phyloP scores from a whole-genome alignment of 345 rosid species.

The Citrus medica region DNA sequence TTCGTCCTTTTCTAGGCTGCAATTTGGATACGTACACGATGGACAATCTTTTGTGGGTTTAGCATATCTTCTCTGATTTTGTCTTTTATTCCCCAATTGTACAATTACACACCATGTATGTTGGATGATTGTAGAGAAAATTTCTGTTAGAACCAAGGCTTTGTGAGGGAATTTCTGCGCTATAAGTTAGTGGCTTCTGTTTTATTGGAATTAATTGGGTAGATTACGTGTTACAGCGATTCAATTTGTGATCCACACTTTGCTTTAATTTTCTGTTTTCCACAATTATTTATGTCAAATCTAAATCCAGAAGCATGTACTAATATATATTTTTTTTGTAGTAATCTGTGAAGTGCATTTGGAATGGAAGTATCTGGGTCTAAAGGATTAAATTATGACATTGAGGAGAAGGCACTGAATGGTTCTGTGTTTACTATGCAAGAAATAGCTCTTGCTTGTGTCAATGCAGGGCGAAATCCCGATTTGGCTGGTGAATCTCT shows the following conservation, averaged over 20 bases:
- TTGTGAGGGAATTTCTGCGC: background rate
- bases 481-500: slow-evolving; percentile 39
- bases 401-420: slow-evolving; percentile 37
- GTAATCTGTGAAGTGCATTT: background rate
- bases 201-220: background rate
- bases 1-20: background rate
- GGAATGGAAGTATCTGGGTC: slow-evolving; percentile 39
- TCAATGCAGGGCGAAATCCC: slow-evolving; percentile 32
- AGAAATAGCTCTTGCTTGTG: slow-evolving; percentile 45
- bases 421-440: slow-evolving; percentile 31
- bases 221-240: background rate
- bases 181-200: background rate
- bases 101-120: background rate
- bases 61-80: background rate
- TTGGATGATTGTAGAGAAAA: background rate
- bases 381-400: slow-evolving; percentile 19
- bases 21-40: background rate
- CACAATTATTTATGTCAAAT: background rate
- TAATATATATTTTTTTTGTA: background rate
- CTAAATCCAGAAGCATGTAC: background rate
- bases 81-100: background rate
- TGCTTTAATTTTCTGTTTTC: background rate
- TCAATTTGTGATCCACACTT: background rate
- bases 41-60: background rate
- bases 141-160: background rate